These are phyloP conservation scores for Sporisorium graminicola DNA, from an alignment of 1,284 basidiomycete genomes.

Conservation along the genomic window DNA sequence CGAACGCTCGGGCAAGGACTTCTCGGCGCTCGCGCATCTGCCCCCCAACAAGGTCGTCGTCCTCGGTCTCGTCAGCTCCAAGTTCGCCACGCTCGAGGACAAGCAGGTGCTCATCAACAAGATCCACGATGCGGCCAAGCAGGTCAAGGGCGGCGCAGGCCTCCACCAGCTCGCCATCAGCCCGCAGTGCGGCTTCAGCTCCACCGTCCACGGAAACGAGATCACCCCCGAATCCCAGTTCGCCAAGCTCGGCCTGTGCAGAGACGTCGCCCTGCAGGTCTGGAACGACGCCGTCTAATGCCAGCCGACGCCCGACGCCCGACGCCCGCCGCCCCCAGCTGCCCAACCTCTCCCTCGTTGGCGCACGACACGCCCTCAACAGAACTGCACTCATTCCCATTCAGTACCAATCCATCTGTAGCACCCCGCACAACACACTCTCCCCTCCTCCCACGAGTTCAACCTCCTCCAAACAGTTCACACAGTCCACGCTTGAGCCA, in stretches of 20 bases:
- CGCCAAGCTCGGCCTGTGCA: conserved; percentile 74
- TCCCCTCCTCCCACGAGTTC: too few species aligned
- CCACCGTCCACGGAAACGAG: conserved; percentile 71
- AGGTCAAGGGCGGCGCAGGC: conserved; percentile 73
- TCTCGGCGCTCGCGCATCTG: conserved; percentile 71
- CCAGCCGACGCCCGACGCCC: too few species aligned
- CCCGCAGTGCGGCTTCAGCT: conserved; percentile 82
- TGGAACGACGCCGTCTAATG: conserved; percentile 37
- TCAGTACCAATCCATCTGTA: too few species aligned
- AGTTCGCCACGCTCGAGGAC: conserved; percentile 78
- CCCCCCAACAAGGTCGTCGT: conserved; percentile 79
- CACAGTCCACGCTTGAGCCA: too few species aligned
- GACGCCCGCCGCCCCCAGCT: too few species aligned
- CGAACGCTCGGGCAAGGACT: conserved; percentile 77
- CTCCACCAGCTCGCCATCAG: conserved; percentile 77
- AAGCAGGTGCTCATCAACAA: conserved; percentile 75
- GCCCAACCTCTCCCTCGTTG: too few species aligned
- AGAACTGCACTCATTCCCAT: too few species aligned
- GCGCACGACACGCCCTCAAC: too few species aligned
- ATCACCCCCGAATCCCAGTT: conserved; percentile 74
- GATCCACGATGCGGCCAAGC: conserved; percentile 77
- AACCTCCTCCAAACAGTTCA: too few species aligned
- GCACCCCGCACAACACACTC: too few species aligned
- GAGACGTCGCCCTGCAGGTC: conserved; percentile 71
- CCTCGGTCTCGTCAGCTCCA: conserved; percentile 81